phyloP scores from a whole-genome alignment of 2,329 filamentous ascomycete genomes.

The Fulvia fulva region DNA sequence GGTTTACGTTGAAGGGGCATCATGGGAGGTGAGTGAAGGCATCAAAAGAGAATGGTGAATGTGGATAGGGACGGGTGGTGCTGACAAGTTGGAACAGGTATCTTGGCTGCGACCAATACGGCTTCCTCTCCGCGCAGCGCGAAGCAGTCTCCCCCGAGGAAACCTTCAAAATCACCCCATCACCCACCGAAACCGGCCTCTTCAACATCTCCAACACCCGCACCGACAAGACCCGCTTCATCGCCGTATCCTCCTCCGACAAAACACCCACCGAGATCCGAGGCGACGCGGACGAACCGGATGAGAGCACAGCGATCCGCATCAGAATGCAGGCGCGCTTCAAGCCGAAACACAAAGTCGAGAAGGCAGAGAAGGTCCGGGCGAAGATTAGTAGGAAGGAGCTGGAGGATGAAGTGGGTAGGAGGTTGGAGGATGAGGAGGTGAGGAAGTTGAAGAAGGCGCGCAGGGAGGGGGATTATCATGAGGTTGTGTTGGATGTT shows the following conservation, averaged over 20 bases:
- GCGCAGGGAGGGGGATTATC: conserved; percentile 79
- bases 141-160: conserved; percentile 83
- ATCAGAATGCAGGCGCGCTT: conserved; percentile 94
- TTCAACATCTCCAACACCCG: conserved; percentile 43
- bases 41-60: too few relatives aligned
- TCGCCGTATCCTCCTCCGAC: conserved; percentile 53
- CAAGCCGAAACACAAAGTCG: conserved; percentile 75
- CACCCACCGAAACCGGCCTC: conserved; percentile 11
- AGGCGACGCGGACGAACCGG: conserved; percentile 67
- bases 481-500: conserved; percentile 79
- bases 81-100: too few relatives aligned
- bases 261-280: conserved; percentile 61
- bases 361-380: conserved; percentile 75
- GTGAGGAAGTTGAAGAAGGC: conserved; percentile 79
- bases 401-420: conserved; percentile 33
- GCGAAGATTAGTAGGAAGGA: conserved; percentile 85
- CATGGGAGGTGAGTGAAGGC: too few relatives aligned
- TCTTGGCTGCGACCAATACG: conserved; percentile 79
- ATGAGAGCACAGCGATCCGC: conserved; percentile 67
- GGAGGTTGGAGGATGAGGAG: conserved; percentile 63
- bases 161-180: conserved; percentile 58
- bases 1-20: conserved; percentile 79
- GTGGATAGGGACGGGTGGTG: too few relatives aligned
- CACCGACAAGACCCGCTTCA: conserved; percentile 54
- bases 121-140: conserved; percentile 68